Evolutionary conservation across 1,284 basidiomycete genomes (phyloP), one percentile per base, ranked within the genome.

Genomic region (Trametes polyzona): DNA sequence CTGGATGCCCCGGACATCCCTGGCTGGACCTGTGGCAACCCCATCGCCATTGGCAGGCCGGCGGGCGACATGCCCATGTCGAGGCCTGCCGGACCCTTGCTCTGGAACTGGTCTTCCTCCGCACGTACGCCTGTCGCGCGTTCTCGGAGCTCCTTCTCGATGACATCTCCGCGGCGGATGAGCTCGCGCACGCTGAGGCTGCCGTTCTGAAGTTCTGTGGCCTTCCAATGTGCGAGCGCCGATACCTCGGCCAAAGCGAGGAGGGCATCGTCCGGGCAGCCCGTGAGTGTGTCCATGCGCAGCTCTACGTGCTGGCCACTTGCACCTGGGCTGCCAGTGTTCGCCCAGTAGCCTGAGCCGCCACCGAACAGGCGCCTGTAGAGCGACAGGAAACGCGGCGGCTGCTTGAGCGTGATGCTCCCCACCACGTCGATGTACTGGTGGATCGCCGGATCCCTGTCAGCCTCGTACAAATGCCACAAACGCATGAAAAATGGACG

Each of bases 371-470:
- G 74, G 21, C 81, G 81, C 65, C 83, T 82, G 74, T 88, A 88
- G 39, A 91, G 77, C 26, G 74, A 69, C 37, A 89, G 73, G 70
- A 87, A 89, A 63, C 82, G 86, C 26, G 91, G 88, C 14, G 84
- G 77, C 47, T 81, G 80, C 64, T 78, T 75, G 55, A 83, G 70
- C 24, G 84, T 86, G 50, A 90, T 71, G 64, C 84, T 84, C 44
- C 88, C 80, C 69, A 91, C 81, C 59, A 89, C 81, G 68, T 93
- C 90, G 54, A 89, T 74, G 84, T 88, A 91, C 90, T 92, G 67
- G 40, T 33, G 21, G n/a, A 40, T 42, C 32, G 12, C 12, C 30
- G 21, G 24, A 11, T 8, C 9, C 55, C 50, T 6, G 24, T 41
- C 52, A 47, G 39, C 8, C 4, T 47, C 35, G 35, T 29, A 16